Evolutionary conservation across 768 basidiomycete genomes (phyloP).

Genomic region (Pisolithus orientalis): DNA sequence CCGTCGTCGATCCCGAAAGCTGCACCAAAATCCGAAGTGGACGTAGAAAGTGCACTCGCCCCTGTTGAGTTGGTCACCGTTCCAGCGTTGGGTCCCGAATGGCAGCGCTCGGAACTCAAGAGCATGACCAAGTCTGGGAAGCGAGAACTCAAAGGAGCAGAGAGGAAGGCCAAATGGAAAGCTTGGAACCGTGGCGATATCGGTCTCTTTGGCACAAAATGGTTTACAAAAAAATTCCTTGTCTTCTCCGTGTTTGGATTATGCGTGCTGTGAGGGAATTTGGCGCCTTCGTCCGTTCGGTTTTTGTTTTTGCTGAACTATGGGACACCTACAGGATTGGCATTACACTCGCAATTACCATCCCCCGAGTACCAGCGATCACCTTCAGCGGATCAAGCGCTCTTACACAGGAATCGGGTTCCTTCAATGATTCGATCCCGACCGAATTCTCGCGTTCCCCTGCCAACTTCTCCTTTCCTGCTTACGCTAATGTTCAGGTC

Average conservation of each 20-base stretch:
- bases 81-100: conserved; percentile 87
- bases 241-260: conserved; percentile 64
- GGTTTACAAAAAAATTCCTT: conserved; percentile 66
- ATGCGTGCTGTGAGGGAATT: conserved; percentile 44
- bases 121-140: conserved; percentile 70
- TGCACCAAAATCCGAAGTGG: conserved; percentile 33
- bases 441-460: conserved; percentile 67
- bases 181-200: conserved; percentile 74
- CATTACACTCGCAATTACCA: conserved; percentile 66
- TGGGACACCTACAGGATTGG: conserved; percentile 41
- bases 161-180: conserved; percentile 55
- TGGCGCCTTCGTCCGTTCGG: not conserved
- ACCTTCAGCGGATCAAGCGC: conserved; percentile 54
- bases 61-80: conserved; percentile 89
- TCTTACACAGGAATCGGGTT: conserved; percentile 51
- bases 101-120: conserved; percentile 73
- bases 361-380: conserved; percentile 79
- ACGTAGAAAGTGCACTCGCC: conserved; percentile 27
- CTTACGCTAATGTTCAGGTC: conserved; percentile 64
- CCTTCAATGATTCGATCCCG: conserved; percentile 50
- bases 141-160: conserved; percentile 52
- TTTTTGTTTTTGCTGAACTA: not conserved
- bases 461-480: conserved; percentile 88
- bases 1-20: conserved; percentile 19
- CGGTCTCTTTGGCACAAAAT: conserved; percentile 68